phyloP scores from a whole-genome alignment of 2,329 filamentous ascomycete genomes.

The Lachnellula willkommii region DNA sequence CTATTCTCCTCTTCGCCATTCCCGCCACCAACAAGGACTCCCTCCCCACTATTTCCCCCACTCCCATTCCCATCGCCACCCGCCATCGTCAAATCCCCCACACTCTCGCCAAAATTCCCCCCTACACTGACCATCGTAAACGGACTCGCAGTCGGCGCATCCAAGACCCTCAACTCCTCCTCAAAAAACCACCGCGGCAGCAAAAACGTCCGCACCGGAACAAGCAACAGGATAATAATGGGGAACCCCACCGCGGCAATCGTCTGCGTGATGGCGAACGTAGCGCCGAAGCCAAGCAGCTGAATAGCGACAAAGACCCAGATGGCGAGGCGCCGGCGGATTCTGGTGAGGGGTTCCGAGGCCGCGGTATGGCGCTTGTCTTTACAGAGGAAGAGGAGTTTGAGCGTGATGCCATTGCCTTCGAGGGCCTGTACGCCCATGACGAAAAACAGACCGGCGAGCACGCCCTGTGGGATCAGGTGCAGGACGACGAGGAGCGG shows the following conservation, averaged over 20 bases:
- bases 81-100: slow-evolving; percentile 3
- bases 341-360: slow-evolving; percentile 53
- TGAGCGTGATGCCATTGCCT: slow-evolving; percentile 71
- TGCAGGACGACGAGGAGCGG: slow-evolving; percentile 69
- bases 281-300: slow-evolving; percentile 66
- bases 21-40: slow-evolving; percentile 11
- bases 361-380: slow-evolving; percentile 58
- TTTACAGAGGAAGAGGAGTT: slow-evolving; percentile 63
- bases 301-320: slow-evolving; percentile 68
- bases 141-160: slow-evolving; percentile 63
- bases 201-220: slow-evolving; percentile 36
- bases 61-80: neutral
- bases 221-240: slow-evolving; percentile 25
- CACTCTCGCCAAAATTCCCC: slow-evolving; percentile 33
- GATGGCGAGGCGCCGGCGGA: slow-evolving; percentile 58
- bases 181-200: slow-evolving; percentile 27
- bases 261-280: slow-evolving; percentile 78
- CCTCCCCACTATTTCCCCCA: slow-evolving; percentile 6
- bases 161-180: slow-evolving; percentile 33
- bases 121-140: slow-evolving; percentile 31
- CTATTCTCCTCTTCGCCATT: slow-evolving; percentile 12
- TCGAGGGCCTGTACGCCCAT: slow-evolving; percentile 77
- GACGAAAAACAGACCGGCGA: slow-evolving; percentile 77
- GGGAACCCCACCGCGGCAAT: slow-evolving; percentile 79
- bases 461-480: slow-evolving; percentile 71